Evolutionary conservation across 2,329 filamentous ascomycete genomes (phyloP), one percentile per base, ranked within the genome.

Genomic region (Pestalotiopsis sp.): DNA sequence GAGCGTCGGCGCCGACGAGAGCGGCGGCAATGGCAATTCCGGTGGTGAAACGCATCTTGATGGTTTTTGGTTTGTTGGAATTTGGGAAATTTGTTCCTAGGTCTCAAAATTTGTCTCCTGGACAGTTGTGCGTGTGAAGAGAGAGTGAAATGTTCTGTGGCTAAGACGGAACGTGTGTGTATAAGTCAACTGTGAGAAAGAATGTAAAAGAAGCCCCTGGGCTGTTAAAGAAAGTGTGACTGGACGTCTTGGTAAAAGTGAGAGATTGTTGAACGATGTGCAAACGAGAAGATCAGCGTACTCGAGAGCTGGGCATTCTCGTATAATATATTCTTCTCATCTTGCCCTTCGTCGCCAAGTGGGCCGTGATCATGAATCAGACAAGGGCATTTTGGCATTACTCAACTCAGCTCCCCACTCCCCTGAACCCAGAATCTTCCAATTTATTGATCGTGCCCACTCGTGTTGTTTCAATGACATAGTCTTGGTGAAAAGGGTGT

Each of bases 21-120:
- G 61, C 61, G 14, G 61, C 61, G n/a, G 61, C 61, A 64, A 64
- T 11, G 39, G 61, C 39, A n/a, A 64, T 49, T 41, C 38, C 61
- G 25, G 61, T 64, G 23, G 61, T 41, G 61, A 64, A 64, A 64
- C 61, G 61, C 61, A 64, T 64, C n/a, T 31, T 49, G 20, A 38
- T 59, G 20, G 12, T n/a, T 45, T 52, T 49, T 23, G 14, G 11
- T 59, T 11, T 23, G 31, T 36, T 36, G 31, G 31, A 36, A 1
- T 36, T 36, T 36, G 31, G 31, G 27, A 31, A 36, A 36, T 36
- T 36, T 9, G 31, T 36, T 36, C 31, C 31, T 36, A 7, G 7
- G 2, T 9, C 7, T 36, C 31, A 36, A 36, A 45, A 64, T 9
- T 45, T 64, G 61, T 64, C 61, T 64, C 61, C 61, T 38, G 61